Evolutionary conservation across 768 basidiomycete species (phyloP), one percentile per base, ranked within the genome.

Genomic region (Hericium coralloides): DNA sequence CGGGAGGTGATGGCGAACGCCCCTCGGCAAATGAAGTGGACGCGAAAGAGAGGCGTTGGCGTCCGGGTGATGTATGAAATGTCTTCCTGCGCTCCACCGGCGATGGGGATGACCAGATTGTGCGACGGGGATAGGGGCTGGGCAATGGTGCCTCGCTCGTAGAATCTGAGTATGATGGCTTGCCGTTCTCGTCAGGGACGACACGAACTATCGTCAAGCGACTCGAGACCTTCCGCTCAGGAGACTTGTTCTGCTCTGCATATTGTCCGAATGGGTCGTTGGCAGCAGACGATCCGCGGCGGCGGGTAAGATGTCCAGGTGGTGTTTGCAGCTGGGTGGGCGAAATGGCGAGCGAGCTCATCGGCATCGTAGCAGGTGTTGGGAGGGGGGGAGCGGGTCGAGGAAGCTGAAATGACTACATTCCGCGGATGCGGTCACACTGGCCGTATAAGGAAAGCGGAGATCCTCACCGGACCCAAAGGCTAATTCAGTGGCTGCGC

Each of bases 121-220:
- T 25, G 23, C 23, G 23, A 22, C 25, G 18, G 23, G 14, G 37
- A 41, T 37, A 37, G 38, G 17, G 59, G 49, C 18, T 31, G 49
- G 18, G 10, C 18, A 17, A 18, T 18, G n/a, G n/a, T n/a, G n/a
- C n/a, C n/a, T n/a, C n/a, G n/a, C n/a, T n/a, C n/a, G n/a, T 23
- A n/a, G n/a, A n/a, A n/a, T n/a, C n/a, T n/a, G n/a, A n/a, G n/a
- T n/a, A n/a, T n/a, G n/a, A n/a, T n/a, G n/a, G n/a, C n/a, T n/a
- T n/a, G n/a, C n/a, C n/a, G n/a, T n/a, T n/a, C 12, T 58, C 57
- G 14, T 60, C 59, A 55, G 54, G 52, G 20, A 38, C 22, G n/a
- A 62, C 51, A 14, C 59, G 59, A 31, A 60, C 54, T 15, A 62
- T 60, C 36, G 59, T 54, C 39, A 62, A 52, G 31, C 59, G 61